Evolutionary conservation across 148 eudicot species (phyloP).

Genomic region (Persicaria tinctoria): DNA sequence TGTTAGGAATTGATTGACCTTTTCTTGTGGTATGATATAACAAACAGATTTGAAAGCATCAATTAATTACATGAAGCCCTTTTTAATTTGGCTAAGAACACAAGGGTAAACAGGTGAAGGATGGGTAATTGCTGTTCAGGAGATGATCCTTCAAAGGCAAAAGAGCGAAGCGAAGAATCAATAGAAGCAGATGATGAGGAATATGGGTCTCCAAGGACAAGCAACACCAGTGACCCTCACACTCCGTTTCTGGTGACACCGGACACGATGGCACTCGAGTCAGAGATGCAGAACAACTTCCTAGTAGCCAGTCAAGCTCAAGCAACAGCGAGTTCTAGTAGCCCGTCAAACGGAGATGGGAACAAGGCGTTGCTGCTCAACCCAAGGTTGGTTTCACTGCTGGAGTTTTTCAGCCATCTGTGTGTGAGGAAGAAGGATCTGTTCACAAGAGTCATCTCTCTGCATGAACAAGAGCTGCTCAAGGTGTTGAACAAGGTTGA

Average conservation of each 20-base stretch:
- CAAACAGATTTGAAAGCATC: neutral
- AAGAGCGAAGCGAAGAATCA: neutral
- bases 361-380: neutral
- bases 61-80: neutral
- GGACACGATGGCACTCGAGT: constrained; percentile 11
- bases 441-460: constrained; percentile 10
- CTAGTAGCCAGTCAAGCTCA: neutral
- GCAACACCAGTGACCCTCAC: neutral
- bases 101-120: neutral
- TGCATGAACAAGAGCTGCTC: constrained; percentile 9
- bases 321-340: neutral
- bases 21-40: neutral
- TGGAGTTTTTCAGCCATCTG: constrained; percentile 16
- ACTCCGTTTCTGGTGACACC: constrained; percentile 15
- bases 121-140: constrained; percentile 8
- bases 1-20: neutral
- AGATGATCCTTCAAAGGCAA: neutral
- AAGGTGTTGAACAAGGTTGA: constrained; percentile 9
- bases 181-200: neutral
- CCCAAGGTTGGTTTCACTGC: constrained; percentile 9
- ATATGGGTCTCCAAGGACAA: neutral
- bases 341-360: constrained; percentile 3
- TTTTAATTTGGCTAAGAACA: neutral
- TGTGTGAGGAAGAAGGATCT: constrained; percentile 13
- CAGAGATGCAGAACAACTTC: neutral